Percentiles rank a stretch among this genome's conserved stretches.
These are phyloP conservation scores for Chrysochromulina tobinii DNA, from an alignment of 78 protist genomes.

Conservation along the genomic window DNA sequence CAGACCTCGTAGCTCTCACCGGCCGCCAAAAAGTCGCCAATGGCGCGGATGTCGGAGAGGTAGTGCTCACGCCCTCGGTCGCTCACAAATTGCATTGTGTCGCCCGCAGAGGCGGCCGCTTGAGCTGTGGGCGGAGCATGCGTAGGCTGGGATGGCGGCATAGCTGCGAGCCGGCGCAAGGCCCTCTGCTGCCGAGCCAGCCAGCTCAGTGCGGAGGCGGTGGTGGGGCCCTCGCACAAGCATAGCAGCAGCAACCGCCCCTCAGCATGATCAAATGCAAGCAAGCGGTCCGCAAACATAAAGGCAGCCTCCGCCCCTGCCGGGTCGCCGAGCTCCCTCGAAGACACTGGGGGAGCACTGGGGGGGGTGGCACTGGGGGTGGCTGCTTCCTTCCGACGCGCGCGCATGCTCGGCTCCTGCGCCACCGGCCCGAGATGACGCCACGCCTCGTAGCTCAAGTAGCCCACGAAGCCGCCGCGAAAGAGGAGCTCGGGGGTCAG, in stretches of 20 bases:
- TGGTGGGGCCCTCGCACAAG: background rate
- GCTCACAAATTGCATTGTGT: background rate
- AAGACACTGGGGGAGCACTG: too few species aligned
- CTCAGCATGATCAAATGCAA: conserved; percentile 52
- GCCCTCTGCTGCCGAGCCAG: too few species aligned
- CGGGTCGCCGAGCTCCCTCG: too few species aligned
- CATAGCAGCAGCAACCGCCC: background rate
- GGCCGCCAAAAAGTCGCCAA: background rate
- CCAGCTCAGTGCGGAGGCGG: background rate
- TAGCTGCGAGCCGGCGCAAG: too few species aligned
- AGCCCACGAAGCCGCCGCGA: conserved; percentile 75
- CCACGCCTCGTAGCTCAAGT: conserved; percentile 69
- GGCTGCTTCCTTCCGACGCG: too few species aligned
- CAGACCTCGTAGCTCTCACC: conserved; percentile 77
- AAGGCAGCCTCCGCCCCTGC: conserved; percentile 20
- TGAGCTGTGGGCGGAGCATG: too few species aligned
- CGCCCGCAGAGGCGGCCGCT: too few species aligned
- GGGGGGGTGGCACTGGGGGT: too few species aligned
- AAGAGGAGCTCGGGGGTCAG: background rate
- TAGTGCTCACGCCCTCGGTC: background rate
- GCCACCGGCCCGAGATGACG: background rate
- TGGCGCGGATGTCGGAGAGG: background rate
- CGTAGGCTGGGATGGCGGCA: too few species aligned
- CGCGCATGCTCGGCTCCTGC: background rate
- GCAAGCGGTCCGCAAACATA: conserved; percentile 49